Evolutionary conservation across 345 rosid genomes (phyloP).

Genomic region (Leavenworthia alabamica): DNA sequence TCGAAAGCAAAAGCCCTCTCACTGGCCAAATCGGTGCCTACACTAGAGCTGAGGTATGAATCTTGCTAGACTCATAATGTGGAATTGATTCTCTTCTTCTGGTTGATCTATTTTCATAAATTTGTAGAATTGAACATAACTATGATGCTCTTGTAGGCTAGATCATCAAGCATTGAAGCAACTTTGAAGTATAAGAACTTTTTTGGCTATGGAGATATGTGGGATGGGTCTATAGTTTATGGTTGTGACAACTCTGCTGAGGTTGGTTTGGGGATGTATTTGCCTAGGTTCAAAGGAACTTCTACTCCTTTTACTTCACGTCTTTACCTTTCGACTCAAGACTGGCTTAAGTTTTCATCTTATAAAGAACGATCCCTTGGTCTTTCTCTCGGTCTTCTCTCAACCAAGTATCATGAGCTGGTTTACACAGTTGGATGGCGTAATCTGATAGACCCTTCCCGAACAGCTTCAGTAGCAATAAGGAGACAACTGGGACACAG

Average conservation of each 20-base stretch:
- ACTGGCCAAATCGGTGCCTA: conserved; percentile 69
- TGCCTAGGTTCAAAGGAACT: conserved; percentile 65
- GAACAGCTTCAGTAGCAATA: conserved; percentile 46
- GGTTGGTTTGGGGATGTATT: conserved; percentile 64
- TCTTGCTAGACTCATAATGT: conserved; percentile 2
- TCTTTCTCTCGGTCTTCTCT: conserved; percentile 72
- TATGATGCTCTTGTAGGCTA: conserved; percentile 50
- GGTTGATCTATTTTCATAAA: neutral
- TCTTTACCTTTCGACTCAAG: conserved; percentile 67
- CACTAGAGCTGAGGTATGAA: conserved; percentile 79
- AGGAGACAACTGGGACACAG: conserved; percentile 91
- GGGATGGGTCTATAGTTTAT: conserved; percentile 81
- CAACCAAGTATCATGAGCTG: conserved; percentile 63
- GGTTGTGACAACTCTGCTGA: conserved; percentile 79
- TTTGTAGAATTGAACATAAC: neutral
- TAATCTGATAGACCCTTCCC: conserved; percentile 71
- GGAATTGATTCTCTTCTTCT: too few relatives aligned
- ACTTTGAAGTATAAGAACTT: conserved; percentile 69
- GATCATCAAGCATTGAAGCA: conserved; percentile 78
- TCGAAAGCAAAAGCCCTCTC: conserved; percentile 50
- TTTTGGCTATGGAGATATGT: conserved; percentile 85
- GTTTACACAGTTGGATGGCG: conserved; percentile 74
- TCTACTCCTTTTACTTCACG: conserved; percentile 63
- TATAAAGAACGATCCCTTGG: conserved; percentile 78
- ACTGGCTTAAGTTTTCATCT: conserved; percentile 78